Conservation (phyloP, 257 asterid species). For the Mitragyna speciosa region DNA sequence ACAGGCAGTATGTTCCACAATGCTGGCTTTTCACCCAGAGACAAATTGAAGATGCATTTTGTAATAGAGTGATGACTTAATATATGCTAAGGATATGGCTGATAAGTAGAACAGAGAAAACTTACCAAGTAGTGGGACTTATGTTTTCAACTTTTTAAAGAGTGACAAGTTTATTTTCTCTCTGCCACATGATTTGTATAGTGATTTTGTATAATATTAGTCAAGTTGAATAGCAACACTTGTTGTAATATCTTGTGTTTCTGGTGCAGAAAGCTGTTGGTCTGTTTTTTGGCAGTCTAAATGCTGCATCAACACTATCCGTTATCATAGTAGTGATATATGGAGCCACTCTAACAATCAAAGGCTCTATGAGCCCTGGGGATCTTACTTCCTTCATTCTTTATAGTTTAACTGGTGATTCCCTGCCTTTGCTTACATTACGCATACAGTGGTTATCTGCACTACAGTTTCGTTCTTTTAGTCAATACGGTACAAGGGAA, state of each 20-base stretch:
- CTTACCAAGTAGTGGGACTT: too few species aligned
- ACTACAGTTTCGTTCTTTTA: too few species aligned
- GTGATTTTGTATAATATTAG: conserved; percentile 12
- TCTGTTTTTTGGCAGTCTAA: conserved; percentile 67
- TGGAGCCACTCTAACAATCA: conserved; percentile 69
- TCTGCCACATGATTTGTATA: background rate
- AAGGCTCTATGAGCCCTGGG: conserved; percentile 74
- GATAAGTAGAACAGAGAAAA: too few species aligned
- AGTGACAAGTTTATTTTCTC: background rate
- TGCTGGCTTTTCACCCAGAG: conserved; percentile 10
- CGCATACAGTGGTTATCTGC: background rate
- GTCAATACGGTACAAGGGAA: background rate
- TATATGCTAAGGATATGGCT: too few species aligned
- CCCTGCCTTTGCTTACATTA: background rate
- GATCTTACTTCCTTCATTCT: conserved; percentile 80
- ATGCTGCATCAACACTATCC: conserved; percentile 78
- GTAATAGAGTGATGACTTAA: too few species aligned
- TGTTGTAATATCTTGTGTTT: conserved; percentile 13
- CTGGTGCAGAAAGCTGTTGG: conserved; percentile 64
- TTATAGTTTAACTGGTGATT: conserved; percentile 74
- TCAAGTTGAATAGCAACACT: too few species aligned
- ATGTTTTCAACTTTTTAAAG: too few species aligned
- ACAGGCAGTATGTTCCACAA: conserved; percentile 67
- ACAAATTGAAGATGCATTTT: background rate
- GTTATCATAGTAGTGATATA: conserved; percentile 77